Evolutionary conservation across 768 basidiomycete species (phyloP), one percentile per base, ranked within the genome.

Genomic region (Mycena epipterygia): DNA sequence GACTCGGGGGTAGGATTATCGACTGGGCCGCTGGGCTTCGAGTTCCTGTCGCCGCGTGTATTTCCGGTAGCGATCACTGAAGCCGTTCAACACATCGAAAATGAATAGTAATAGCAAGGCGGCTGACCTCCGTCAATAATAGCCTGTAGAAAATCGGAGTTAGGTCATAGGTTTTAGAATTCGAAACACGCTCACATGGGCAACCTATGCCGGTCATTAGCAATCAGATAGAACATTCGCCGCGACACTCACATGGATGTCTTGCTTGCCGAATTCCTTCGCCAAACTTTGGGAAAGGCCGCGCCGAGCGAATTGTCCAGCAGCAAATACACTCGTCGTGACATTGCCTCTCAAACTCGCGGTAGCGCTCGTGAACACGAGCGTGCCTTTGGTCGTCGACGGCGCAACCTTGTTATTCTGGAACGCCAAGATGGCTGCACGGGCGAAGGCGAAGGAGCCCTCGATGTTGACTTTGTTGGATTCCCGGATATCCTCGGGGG

Each of bases 221-320:
- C 64, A 17, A 13, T 25, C 23, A 55, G 9, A 19, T 39, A 23
- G n/a, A n/a, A n/a, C n/a, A 32, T 64, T 37, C 35, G 27, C 3
- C 53, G 23, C n/a, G 23, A 27, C 21, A 58, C 84, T 57, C 23
- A 90, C 93, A 79, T 94, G 92, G 57, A 94, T 93, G 74, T 93
- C 90, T 46, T 93, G 81, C 78, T 89, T 89, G 29, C 89, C 89
- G 19, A 48, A 48, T 17, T 48, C 46, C 25, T 48, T 48, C 11
- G 89, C 88, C 75, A 93, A 78, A 72, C 91, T 92, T 80, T 94
- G 93, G 0, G 88, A 87, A 52, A 94, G 81, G 0, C 89, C 90
- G 48, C 93, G 82, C 39, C 89, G 37, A 5, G 87, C 92, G 59
- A 87, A 88, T 76, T 93, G 93, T 0, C 87, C 88, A 3, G 91